Conservation (phyloP, 176 grass and related monocot species). For the Paspalum vaginatum region DNA sequence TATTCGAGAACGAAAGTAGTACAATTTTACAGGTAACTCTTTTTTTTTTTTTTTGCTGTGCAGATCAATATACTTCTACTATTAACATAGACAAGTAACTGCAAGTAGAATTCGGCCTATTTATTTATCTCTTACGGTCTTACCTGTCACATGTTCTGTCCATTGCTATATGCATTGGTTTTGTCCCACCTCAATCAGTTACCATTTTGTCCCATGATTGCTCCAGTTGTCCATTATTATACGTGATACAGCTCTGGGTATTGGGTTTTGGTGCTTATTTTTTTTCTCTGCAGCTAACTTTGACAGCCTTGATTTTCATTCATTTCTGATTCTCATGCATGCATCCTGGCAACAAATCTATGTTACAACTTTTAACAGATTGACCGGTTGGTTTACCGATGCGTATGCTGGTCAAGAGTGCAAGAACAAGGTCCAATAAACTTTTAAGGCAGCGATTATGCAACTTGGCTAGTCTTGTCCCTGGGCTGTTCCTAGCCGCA, state of each 20-base stretch:
- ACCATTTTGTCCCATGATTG: slow-evolving; percentile 13
- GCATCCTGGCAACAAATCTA: slow-evolving; percentile 32
- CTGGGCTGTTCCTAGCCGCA: slow-evolving; percentile 21
- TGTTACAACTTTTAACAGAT: slow-evolving; percentile 27
- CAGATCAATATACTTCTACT: not conserved
- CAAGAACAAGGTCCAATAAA: not conserved
- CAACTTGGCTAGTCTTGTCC: slow-evolving; percentile 36
- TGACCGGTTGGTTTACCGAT: slow-evolving; percentile 18
- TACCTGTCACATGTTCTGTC: not conserved
- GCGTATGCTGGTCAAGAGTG: slow-evolving; percentile 13
- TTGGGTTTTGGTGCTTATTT: not conserved
- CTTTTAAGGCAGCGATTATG: slow-evolving; percentile 5
- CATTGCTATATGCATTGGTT: slow-evolving; percentile 4
- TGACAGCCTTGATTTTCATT: slow-evolving; percentile 15
- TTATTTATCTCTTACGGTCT: not conserved
- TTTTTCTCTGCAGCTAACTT: not conserved
- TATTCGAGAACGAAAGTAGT: too few relatives aligned
- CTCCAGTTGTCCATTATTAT: slow-evolving; percentile 14
- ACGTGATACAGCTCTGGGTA: slow-evolving; percentile 9
- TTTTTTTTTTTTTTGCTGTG: not conserved
- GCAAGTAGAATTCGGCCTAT: slow-evolving; percentile 19
- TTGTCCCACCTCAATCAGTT: slow-evolving; percentile 16
- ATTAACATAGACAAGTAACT: slow-evolving; percentile 15
- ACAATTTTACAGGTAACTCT: not conserved
- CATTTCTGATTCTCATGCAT: slow-evolving; percentile 42